Evolutionary conservation across 2,329 filamentous ascomycete species (phyloP).

Genomic region (Stylonectria norvegica): DNA sequence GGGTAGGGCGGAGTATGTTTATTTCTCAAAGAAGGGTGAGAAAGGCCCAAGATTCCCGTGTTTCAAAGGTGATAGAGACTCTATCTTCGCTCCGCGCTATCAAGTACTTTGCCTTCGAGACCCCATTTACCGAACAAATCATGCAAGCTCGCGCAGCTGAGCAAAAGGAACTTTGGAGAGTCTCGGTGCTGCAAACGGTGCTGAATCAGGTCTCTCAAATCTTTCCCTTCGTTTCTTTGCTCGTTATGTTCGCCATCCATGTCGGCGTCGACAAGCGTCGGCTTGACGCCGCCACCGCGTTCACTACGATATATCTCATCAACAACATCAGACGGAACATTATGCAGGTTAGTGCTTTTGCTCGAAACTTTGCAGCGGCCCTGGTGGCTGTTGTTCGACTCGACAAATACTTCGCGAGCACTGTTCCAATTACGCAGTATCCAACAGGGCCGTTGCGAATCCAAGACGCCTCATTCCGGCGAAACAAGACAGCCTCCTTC

Average conservation of each 20-base stretch:
- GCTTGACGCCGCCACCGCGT: constrained; percentile 55
- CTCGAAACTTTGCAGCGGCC: constrained; percentile 33
- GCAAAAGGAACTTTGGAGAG: constrained; percentile 52
- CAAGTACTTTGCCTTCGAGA: constrained; percentile 61
- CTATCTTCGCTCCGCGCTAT: constrained; percentile 55
- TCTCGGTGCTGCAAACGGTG: constrained; percentile 45
- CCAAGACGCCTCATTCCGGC: constrained; percentile 44
- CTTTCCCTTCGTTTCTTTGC: constrained; percentile 49
- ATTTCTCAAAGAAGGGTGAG: constrained; percentile 50
- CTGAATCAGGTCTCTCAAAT: constrained; percentile 50
- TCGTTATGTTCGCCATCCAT: constrained; percentile 53
- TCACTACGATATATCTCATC: constrained; percentile 54
- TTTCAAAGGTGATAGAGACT: constrained; percentile 57
- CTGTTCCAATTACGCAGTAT: constrained; percentile 46
- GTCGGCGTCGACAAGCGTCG: constrained; percentile 45
- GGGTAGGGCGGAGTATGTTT: constrained; percentile 49
- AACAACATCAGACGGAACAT: constrained; percentile 52
- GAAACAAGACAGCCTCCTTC: constrained; percentile 50
- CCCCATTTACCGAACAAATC: constrained; percentile 49
- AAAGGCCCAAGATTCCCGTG: constrained; percentile 53
- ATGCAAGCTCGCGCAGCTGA: constrained; percentile 48
- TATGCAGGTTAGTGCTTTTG: constrained; percentile 45
- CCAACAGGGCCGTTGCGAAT: constrained; percentile 49
- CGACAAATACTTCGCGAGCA: constrained; percentile 52
- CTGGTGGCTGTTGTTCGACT: constrained; percentile 48